phyloP scores from a whole-genome alignment of 345 rosid species.

The Citrus sp. region DNA sequence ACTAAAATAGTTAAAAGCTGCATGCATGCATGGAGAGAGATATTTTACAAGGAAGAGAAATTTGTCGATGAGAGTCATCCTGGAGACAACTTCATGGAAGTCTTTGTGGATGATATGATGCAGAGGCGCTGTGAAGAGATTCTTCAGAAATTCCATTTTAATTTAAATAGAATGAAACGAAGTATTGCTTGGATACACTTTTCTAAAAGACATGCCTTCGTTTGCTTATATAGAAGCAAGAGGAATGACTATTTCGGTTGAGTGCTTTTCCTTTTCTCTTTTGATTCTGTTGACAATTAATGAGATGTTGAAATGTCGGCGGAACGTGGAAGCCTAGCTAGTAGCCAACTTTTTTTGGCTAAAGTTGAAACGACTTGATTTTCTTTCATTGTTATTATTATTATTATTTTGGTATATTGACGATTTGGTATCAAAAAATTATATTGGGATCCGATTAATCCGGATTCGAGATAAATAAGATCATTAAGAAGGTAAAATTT shows the following conservation, averaged over 20 bases:
- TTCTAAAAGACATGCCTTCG: background rate
- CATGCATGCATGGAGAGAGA: background rate
- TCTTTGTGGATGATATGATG: background rate
- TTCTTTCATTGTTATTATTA: too few relatives aligned
- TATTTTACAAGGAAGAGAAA: conserved; percentile 3
- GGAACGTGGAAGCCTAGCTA: too few relatives aligned
- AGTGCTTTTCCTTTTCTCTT: too few relatives aligned
- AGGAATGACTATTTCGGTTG: background rate
- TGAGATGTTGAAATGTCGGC: too few relatives aligned
- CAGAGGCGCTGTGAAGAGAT: background rate
- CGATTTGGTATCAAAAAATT: too few relatives aligned
- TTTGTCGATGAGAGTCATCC: conserved; percentile 7
- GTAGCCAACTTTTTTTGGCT: too few relatives aligned
- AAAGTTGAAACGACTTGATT: too few relatives aligned
- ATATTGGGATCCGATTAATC: accelerated
- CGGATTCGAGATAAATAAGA: too few relatives aligned
- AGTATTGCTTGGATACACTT: background rate
- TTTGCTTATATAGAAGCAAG: background rate
- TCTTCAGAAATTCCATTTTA: background rate
- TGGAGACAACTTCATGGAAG: background rate
- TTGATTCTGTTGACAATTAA: too few relatives aligned
- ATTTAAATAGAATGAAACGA: background rate
- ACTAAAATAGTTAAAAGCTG: background rate
- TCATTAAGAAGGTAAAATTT: accelerated
- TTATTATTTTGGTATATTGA: too few relatives aligned